These are phyloP conservation scores for Hondaea fermentalgiana DNA, from an alignment of 108 stramenopile genomes.

Conservation along the genomic window DNA sequence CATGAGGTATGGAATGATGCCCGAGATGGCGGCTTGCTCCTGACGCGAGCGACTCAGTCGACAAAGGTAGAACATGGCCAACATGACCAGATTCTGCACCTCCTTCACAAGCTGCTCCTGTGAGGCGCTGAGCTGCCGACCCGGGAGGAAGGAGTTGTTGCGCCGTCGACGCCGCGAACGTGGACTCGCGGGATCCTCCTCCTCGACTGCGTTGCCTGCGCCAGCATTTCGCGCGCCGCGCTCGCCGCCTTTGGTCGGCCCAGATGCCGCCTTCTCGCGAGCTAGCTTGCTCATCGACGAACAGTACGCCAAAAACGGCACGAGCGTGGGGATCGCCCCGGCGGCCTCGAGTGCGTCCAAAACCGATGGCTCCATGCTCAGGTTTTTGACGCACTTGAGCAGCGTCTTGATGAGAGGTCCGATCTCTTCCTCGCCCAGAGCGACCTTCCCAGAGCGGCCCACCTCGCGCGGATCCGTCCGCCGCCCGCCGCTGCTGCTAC, in stretches of 20 bases:
- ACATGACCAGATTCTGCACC: slow-evolving; percentile 10
- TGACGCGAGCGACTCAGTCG: background rate
- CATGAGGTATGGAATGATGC: background rate
- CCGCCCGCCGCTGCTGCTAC: too few species aligned
- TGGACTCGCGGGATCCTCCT: background rate
- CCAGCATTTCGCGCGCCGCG: background rate
- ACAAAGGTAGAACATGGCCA: slow-evolving; percentile 19
- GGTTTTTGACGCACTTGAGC: background rate
- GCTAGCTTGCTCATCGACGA: slow-evolving; percentile 6
- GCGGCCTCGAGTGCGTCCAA: background rate
- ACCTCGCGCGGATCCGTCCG: background rate
- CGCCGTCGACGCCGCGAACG: background rate
- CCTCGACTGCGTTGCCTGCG: background rate
- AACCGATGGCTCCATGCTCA: background rate
- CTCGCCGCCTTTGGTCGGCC: background rate
- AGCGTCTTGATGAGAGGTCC: background rate
- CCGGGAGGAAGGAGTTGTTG: background rate
- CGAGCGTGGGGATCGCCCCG: slow-evolving; percentile 3
- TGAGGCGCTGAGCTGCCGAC: background rate
- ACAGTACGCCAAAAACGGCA: slow-evolving; percentile 8
- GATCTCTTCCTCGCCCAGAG: background rate
- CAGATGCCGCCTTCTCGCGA: background rate
- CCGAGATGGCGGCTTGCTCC: slow-evolving; percentile 2
- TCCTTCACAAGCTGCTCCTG: slow-evolving; percentile 14
- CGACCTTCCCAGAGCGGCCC: background rate